Base-by-base conservation (phyloP, 1,284 basidiomycete species). In the Takashimella koratensis region DNA sequence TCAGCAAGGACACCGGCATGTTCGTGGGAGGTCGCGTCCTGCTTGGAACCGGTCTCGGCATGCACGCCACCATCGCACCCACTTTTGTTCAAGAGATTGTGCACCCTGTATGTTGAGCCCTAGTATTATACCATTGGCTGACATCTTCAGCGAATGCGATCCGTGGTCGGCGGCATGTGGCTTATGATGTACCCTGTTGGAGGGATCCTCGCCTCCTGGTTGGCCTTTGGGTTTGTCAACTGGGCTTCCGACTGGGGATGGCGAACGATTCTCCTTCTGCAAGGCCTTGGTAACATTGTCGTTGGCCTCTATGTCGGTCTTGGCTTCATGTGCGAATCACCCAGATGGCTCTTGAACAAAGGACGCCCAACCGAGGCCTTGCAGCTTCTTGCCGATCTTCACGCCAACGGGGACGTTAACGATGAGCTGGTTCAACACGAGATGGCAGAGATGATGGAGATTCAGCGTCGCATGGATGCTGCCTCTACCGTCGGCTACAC, bases 41-140 rank as follows among this genome's bases (percentile, higher is more conserved):
- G 49, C 57, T 60, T 47, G 66, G 64, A n/a, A 50, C 58, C 3
- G 64, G 63, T 2, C 63, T 56, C 8, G 59, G 63, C 45, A 62
- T 70, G 43, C 63, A 63, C 23, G 64, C 60, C 20, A 52, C 60
- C 24, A 54, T 52, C 26, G 65, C 59, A 0, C 58, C 63, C 0
- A 45, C 58, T 5, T 55, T 68, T 16, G 50, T 65, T 21, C 51
- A 65, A 24, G 58, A 63, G 47, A 53, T 67, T 21, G 54, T 52
- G 26, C 64, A 64, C 49, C 63, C 64, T 4, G 30, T 36, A 36
- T 8, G 30, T n/a, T n/a, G n/a, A n/a, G n/a, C n/a, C 30, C 16
- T 36, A 8, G 30, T 8, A 36, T 36, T 8, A 8, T 36, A 8
- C 10, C 8, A 36, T 36, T 36, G 16, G 30, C 30, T 36, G 30